A percentile compares a stretch with the other conserved stretches of the same genome.
These are phyloP conservation scores for Nicotiana benthamiana DNA, from an alignment of 257 asterid genomes.

Conservation along the genomic window DNA sequence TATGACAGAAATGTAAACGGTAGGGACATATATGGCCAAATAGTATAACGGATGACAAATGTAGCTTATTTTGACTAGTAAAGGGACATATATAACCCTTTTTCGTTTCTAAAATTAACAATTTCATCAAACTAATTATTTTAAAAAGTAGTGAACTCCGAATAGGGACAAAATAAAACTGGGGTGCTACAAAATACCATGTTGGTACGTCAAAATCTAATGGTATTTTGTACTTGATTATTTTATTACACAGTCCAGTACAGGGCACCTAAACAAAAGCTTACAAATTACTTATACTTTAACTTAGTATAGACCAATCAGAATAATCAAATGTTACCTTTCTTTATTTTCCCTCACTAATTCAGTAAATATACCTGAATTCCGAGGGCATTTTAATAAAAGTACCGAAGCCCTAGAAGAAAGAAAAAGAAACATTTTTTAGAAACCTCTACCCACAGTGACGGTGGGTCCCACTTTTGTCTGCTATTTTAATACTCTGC, in stretches of 20 bases:
- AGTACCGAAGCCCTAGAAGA: constrained; percentile 2
- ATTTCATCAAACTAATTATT: no score
- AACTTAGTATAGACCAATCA: constrained; percentile 30
- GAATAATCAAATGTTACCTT: background rate
- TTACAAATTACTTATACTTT: background rate
- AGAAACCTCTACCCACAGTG: constrained; percentile 16
- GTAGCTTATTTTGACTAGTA: no score
- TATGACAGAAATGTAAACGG: no score
- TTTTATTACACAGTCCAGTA: constrained; percentile 16
- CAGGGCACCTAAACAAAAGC: background rate
- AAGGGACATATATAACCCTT: no score
- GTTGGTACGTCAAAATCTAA: constrained; percentile 16
- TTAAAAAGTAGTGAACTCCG: no score
- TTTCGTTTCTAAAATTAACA: no score
- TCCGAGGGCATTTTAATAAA: background rate
- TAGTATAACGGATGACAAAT: no score
- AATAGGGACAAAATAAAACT: no score
- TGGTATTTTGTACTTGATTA: constrained; percentile 17
- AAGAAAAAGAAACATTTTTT: background rate
- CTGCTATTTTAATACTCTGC: constrained; percentile 26
- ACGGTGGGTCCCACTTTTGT: constrained; percentile 37
- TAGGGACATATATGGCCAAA: no score
- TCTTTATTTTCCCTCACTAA: background rate
- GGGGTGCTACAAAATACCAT: constrained; percentile 1
- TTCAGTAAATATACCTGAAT: constrained; percentile 17